A percentile compares a stretch with the other conserved stretches of the same genome.
These are phyloP conservation scores for Dactylellina sp. DNA, from an alignment of 2,329 filamentous ascomycete species.

Conservation along the genomic window DNA sequence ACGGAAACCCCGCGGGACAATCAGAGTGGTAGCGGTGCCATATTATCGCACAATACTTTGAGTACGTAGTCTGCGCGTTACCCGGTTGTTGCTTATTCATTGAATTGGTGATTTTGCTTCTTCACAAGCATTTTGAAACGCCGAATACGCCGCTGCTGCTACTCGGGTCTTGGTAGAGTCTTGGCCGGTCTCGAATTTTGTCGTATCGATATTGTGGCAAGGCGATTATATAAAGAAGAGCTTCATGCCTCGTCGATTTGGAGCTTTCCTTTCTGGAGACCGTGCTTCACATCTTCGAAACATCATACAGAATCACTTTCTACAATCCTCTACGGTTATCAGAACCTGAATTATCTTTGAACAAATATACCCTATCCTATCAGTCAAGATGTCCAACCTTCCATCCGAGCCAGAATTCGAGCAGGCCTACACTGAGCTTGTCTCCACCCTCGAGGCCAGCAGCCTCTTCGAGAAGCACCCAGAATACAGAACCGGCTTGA, in stretches of 20 bases:
- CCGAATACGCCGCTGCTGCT: constrained; percentile 31
- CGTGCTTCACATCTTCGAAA: constrained; percentile 47
- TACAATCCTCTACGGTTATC: neutral
- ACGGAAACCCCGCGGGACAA: constrained; percentile 56
- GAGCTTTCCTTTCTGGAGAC: constrained; percentile 30
- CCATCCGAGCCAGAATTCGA: constrained; percentile 94
- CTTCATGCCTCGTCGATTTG: constrained; percentile 11
- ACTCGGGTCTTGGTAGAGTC: too few relatives aligned
- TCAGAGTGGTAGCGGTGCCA: constrained; percentile 22
- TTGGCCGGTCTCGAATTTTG: neutral
- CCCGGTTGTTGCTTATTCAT: constrained; percentile 19
- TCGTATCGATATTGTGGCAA: constrained; percentile 22
- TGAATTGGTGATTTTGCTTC: constrained; percentile 39
- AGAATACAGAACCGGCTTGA: constrained; percentile 90
- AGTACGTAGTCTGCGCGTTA: constrained; percentile 2
- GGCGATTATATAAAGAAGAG: constrained; percentile 48
- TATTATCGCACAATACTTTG: constrained; percentile 25
- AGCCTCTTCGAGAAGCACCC: constrained; percentile 93
- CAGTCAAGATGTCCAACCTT: constrained; percentile 78
- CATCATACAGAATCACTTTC: constrained; percentile 13
- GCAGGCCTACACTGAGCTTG: constrained; percentile 98
- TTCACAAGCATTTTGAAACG: constrained; percentile 43
- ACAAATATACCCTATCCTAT: neutral
- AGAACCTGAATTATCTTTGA: neutral
- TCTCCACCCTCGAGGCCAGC: constrained; percentile 92